Percentiles rank a stretch among this genome's conserved stretches.
Conservation (phyloP, 441 rosid species). For the Raphanus hybrid region DNA sequence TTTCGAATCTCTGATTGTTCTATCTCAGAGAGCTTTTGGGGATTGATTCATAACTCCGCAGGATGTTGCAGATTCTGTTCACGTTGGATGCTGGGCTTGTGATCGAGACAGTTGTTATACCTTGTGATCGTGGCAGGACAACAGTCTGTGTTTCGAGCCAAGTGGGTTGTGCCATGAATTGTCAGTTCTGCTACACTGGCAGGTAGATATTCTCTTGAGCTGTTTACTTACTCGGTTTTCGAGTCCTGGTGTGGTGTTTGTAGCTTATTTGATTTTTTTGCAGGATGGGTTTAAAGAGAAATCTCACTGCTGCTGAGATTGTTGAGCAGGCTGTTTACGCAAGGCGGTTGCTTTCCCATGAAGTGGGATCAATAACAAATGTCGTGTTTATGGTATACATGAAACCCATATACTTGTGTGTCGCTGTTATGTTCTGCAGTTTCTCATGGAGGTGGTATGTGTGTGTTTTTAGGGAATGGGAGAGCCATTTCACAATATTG, state of each 20-base stretch:
- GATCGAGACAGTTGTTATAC: conserved; percentile 85
- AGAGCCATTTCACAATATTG: conserved; percentile 88
- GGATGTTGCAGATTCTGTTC: conserved; percentile 92
- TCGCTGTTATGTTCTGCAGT: not conserved
- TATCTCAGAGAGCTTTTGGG: conserved; percentile 12
- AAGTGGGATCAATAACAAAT: conserved; percentile 75
- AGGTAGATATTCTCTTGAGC: conserved; percentile 47
- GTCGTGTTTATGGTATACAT: conserved; percentile 87
- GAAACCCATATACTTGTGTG: not conserved
- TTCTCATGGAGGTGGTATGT: conserved; percentile 3
- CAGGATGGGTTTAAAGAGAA: conserved; percentile 90
- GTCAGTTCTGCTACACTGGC: conserved; percentile 96
- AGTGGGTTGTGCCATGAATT: conserved; percentile 95
- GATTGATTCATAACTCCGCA: conserved; percentile 73
- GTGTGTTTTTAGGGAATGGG: conserved; percentile 83
- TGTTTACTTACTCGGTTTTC: not conserved
- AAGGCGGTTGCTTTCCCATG: conserved; percentile 59
- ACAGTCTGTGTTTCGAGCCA: conserved; percentile 94
- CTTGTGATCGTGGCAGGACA: conserved; percentile 81
- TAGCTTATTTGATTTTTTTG: conserved; percentile 4
- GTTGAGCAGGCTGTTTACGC: conserved; percentile 91
- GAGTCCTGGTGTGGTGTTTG: not conserved
- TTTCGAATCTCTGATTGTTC: not conserved
- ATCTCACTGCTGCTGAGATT: conserved; percentile 85
- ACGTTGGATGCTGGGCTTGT: conserved; percentile 76